Conservation (phyloP, 768 basidiomycete species). For the Tulasnella sp. region DNA sequence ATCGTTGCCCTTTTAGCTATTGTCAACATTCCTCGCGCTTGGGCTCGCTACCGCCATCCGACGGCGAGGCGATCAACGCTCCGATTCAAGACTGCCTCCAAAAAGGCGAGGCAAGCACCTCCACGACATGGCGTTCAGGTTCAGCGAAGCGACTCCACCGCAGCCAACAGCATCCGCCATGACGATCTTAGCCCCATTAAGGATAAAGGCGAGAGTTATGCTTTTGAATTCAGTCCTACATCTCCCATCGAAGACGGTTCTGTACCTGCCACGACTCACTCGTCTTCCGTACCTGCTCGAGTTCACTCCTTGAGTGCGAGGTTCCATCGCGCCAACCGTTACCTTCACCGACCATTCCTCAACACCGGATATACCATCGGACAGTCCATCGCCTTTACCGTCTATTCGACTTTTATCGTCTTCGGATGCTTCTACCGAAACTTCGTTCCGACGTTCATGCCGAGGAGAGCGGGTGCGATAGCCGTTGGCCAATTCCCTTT, state of each 20-base stretch:
- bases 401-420: constrained; percentile 13
- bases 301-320: not conserved
- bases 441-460: constrained; percentile 9
- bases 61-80: not conserved
- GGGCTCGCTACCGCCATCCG: constrained; percentile 1
- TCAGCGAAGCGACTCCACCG: not conserved
- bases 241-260: not conserved
- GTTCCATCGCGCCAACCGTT: constrained; percentile 3
- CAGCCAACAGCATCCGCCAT: not conserved
- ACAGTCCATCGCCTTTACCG: constrained; percentile 1
- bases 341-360: constrained; percentile 1
- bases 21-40: constrained; percentile 9
- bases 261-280: not conserved
- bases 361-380: constrained; percentile 7
- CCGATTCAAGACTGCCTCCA: not conserved
- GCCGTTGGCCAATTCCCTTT: constrained; percentile 18
- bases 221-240: not conserved
- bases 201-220: not conserved
- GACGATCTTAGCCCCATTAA: not conserved
- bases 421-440: constrained; percentile 8
- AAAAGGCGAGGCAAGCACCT: not conserved
- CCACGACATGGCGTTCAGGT: not conserved
- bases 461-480: not conserved
- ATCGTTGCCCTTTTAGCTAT: not conserved
- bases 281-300: not conserved